A percentile compares a stretch with the other conserved stretches of the same genome.
phyloP scores from a whole-genome alignment of 352 stramenopile genomes.

The Phytophthora parvispora region DNA sequence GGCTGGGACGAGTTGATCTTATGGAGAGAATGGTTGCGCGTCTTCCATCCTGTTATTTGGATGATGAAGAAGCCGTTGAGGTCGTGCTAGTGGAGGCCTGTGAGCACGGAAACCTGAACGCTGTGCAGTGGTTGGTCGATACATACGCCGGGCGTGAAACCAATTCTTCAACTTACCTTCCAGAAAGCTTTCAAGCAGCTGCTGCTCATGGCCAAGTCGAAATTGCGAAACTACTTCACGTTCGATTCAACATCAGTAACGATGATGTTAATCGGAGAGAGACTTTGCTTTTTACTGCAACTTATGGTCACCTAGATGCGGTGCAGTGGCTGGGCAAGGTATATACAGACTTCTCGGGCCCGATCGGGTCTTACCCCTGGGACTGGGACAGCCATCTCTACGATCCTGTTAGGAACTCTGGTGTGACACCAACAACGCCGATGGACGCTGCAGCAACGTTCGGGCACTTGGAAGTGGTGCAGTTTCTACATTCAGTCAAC shows the following conservation, averaged over 20 bases:
- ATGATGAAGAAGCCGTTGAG: background rate
- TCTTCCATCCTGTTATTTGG: background rate
- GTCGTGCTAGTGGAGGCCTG: background rate
- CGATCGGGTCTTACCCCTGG: too few species aligned
- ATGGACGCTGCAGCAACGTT: background rate
- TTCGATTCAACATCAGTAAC: background rate
- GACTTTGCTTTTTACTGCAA: background rate
- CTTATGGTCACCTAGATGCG: background rate
- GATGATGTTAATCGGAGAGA: background rate
- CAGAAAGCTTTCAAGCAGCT: background rate
- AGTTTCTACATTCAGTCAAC: background rate
- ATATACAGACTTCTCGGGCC: background rate
- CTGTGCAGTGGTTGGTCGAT: background rate
- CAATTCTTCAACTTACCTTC: background rate
- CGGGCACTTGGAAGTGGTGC: background rate
- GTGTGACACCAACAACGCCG: background rate
- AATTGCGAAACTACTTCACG: background rate
- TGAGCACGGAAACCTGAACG: background rate
- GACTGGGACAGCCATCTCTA: too few species aligned
- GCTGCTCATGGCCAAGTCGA: background rate
- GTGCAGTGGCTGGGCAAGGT: background rate
- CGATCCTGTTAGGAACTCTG: too few species aligned
- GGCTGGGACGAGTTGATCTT: background rate
- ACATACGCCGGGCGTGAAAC: background rate
- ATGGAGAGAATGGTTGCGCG: background rate